Base-by-base conservation (phyloP, 495 filamentous ascomycete species). In the Usnea hakonensis region DNA sequence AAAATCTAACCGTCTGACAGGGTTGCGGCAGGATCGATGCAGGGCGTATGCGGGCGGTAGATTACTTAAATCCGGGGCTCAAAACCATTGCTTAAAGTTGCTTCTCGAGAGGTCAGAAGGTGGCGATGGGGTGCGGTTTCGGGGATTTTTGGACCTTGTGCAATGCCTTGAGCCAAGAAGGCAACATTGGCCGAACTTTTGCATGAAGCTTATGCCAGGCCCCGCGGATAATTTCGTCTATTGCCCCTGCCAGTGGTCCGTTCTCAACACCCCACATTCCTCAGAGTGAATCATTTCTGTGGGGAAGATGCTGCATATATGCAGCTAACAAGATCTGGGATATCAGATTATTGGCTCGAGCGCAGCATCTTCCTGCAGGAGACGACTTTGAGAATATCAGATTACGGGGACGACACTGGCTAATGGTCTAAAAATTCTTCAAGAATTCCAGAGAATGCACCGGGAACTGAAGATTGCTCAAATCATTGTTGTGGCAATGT, bases 301-400 rank as follows among this genome's bases (percentile, higher is more conserved):
- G 55, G 55, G 55, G 55, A 37, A 57, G 14, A 19, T 37, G 36
- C 55, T 57, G 55, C 55, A 43, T 41, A 11, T n/a, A 43, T 57
- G 35, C 55, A 37, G 35, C 40, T 57, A 32, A 37, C 17, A 33
- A 41, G 55, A 57, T 57, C 55, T 57, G 36, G 36, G 23, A 52
- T 32, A 32, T 32, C 16, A 9, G 28, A 43, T 33, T 23, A n/a
- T 57, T 57, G 55, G 55, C 36, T 57, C 55, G 23, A 32, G 23
- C 55, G 14, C 13, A 28, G 9, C 36, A 10, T 8, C 14, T 30
- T 17, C 46, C 46, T 50, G 46, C 48, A 52, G 14, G 5, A 32
- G 26, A 50, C 23, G 5, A 7, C 26, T 28, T 50, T 16, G 48
- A 28, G 48, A 32, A 23, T 32, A 52, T 52, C 28, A 6, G 35